These are phyloP conservation scores for Globisporangium spinosum DNA, from an alignment of 352 stramenopile species.

Conservation along the genomic window DNA sequence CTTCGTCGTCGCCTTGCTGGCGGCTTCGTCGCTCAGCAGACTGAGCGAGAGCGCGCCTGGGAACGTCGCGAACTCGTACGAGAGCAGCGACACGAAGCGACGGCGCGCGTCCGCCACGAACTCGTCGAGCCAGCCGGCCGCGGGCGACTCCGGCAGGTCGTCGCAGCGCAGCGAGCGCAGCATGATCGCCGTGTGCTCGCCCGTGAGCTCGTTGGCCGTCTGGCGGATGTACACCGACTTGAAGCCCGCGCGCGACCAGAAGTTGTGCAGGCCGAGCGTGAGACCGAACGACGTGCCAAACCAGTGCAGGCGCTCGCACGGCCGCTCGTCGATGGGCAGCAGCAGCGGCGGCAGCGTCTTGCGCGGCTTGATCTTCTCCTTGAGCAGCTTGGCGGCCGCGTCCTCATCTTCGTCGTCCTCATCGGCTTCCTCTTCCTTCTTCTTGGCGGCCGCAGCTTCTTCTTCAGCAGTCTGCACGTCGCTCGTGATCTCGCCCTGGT, in stretches of 20 bases:
- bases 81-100: conserved; percentile 93
- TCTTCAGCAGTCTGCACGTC: conserved; percentile 36
- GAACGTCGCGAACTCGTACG: conserved; percentile 92
- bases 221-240: conserved; percentile 97
- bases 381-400: conserved; percentile 47
- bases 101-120: conserved; percentile 94
- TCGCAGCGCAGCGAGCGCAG: conserved; percentile 70
- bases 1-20: conserved; percentile 20
- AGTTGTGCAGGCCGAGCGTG: conserved; percentile 95
- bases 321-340: conserved; percentile 92
- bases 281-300: conserved; percentile 98
- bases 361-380: conserved; percentile 92
- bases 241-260: conserved; percentile 95
- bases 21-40: conserved; percentile 73
- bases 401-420: conserved; percentile 54
- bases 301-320: conserved; percentile 96
- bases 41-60: conserved; percentile 89
- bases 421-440: conserved; percentile 31
- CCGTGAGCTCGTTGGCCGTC: conserved; percentile 99
- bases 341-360: conserved; percentile 97
- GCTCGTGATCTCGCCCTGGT: conserved; percentile 94
- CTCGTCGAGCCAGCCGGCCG: conserved; percentile 89
- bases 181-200: conserved; percentile 97
- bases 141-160: conserved; percentile 70
- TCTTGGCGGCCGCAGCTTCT: conserved; percentile 26